A percentile compares a stretch with the other conserved stretches of the same genome.
phyloP scores from a whole-genome alignment of 306 rosid genomes.

The Betula pendula region DNA sequence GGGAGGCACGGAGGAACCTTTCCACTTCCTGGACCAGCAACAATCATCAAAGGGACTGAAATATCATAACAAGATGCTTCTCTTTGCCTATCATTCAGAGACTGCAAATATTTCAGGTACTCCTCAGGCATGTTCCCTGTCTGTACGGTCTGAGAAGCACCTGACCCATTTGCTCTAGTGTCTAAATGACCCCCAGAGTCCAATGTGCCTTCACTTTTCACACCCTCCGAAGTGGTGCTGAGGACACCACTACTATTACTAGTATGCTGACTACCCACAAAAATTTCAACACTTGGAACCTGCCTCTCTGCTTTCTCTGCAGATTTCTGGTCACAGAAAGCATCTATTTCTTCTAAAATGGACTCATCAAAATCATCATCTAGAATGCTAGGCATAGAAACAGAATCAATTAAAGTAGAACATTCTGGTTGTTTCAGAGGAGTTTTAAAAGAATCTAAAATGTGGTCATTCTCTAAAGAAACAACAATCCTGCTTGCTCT shows the following conservation, averaged over 20 bases:
- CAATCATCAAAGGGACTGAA: constrained; percentile 78
- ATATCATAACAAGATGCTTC: constrained; percentile 84
- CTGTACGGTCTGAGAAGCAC: constrained; percentile 13
- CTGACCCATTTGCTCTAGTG: constrained; percentile 27
- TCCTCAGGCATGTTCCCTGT: constrained; percentile 69
- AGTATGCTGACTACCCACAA: constrained; percentile 17
- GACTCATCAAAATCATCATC: constrained; percentile 74
- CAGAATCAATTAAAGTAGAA: constrained; percentile 34
- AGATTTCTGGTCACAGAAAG: constrained; percentile 57
- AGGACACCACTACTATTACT: constrained; percentile 23
- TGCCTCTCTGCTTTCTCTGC: constrained; percentile 31
- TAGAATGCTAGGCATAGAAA: constrained; percentile 32
- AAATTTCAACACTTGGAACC: constrained; percentile 17
- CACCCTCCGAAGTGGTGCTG: constrained; percentile 15
- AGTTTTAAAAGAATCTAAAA: constrained; percentile 41
- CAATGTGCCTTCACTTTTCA: constrained; percentile 33
- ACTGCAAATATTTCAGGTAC: constrained; percentile 56
- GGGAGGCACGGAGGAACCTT: constrained; percentile 48
- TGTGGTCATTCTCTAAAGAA: constrained; percentile 12
- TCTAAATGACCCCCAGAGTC: constrained; percentile 29
- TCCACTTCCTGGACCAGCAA: constrained; percentile 99
- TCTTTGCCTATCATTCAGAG: constrained; percentile 78
- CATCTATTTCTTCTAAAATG: constrained; percentile 64
- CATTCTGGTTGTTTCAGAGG: constrained; percentile 40
- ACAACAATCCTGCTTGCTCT: constrained; percentile 7